A percentile compares a stretch with the other conserved stretches of the same genome.
These are phyloP conservation scores for Myxozyma neglecta DNA, from an alignment of 805 yeast species.

Conservation along the genomic window DNA sequence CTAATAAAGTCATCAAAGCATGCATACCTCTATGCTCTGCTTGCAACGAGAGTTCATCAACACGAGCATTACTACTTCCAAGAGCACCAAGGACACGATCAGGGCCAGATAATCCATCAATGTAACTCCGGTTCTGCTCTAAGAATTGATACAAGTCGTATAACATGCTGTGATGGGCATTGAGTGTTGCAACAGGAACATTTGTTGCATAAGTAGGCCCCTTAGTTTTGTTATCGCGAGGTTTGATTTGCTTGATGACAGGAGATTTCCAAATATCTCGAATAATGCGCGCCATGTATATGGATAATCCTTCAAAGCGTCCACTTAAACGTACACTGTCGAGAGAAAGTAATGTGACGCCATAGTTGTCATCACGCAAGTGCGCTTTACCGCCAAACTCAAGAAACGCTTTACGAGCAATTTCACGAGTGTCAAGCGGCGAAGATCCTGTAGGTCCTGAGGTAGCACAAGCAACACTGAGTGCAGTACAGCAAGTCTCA, in stretches of 20 bases:
- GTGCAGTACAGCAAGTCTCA: conserved; percentile 87
- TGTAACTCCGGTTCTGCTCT: conserved; percentile 48
- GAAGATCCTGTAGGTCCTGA: conserved; percentile 19
- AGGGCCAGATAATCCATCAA: conserved; percentile 46
- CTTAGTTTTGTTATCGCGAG: conserved; percentile 4
- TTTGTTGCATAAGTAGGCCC: background rate
- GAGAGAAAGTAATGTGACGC: conserved; percentile 21
- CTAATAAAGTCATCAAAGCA: conserved; percentile 70
- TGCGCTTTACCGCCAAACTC: conserved; percentile 43
- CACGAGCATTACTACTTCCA: conserved; percentile 36
- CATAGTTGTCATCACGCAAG: conserved; percentile 35
- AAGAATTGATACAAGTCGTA: conserved; percentile 42
- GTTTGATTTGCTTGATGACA: conserved; percentile 50
- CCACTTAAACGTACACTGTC: conserved; percentile 76
- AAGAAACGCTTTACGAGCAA: conserved; percentile 39
- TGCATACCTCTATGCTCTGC: conserved; percentile 90
- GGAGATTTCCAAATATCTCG: conserved; percentile 75
- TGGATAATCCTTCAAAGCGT: conserved; percentile 82
- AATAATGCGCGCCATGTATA: conserved; percentile 73
- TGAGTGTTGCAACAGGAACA: conserved; percentile 31
- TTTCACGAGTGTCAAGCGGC: conserved; percentile 43
- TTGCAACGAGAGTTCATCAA: conserved; percentile 48
- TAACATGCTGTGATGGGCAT: conserved; percentile 37
- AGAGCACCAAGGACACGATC: conserved; percentile 24
- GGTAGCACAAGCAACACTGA: conserved; percentile 67